These are phyloP conservation scores for Sugiyamaella sp. DNA, from an alignment of 1,139 yeast genomes.

Conservation along the genomic window DNA sequence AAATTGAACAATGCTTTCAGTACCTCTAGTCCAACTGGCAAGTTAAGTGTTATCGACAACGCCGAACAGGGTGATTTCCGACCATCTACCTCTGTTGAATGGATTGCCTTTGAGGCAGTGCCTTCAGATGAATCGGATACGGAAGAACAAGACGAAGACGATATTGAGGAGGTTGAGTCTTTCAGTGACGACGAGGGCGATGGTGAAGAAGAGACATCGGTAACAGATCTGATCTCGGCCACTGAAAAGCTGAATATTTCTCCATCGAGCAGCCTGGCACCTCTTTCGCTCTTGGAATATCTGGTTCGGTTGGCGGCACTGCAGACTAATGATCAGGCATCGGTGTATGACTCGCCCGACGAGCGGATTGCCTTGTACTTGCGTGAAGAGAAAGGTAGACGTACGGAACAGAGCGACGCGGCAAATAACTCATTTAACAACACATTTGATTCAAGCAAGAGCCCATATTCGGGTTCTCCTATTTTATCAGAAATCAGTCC, in stretches of 20 bases:
- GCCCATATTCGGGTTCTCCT: conserved; percentile 11
- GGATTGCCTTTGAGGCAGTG: conserved; percentile 58
- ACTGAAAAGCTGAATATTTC: conserved; percentile 2
- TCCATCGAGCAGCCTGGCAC: conserved; percentile 24
- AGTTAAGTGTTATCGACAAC: conserved; percentile 12
- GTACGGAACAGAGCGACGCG: neutral
- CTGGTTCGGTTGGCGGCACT: conserved; percentile 61
- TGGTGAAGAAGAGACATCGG: conserved; percentile 23
- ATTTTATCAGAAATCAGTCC: neutral
- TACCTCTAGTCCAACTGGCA: conserved; percentile 18
- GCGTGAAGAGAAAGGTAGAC: conserved; percentile 52
- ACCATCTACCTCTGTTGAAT: conserved; percentile 41
- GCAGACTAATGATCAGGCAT: conserved; percentile 62
- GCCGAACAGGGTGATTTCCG: conserved; percentile 12
- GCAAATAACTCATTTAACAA: neutral
- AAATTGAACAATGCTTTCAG: conserved; percentile 48
- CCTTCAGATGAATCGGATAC: conserved; percentile 37
- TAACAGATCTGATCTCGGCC: conserved; percentile 2
- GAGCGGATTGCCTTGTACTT: conserved; percentile 67
- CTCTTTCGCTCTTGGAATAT: conserved; percentile 68
- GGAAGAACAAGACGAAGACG: conserved; percentile 35
- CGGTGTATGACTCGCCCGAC: conserved; percentile 61
- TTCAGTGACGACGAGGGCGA: conserved; percentile 36
- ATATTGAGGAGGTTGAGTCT: conserved; percentile 40
- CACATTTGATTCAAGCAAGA: neutral